Base-by-base conservation (phyloP, 2,329 filamentous ascomycete genomes). In the Colletotrichum costaricense region DNA sequence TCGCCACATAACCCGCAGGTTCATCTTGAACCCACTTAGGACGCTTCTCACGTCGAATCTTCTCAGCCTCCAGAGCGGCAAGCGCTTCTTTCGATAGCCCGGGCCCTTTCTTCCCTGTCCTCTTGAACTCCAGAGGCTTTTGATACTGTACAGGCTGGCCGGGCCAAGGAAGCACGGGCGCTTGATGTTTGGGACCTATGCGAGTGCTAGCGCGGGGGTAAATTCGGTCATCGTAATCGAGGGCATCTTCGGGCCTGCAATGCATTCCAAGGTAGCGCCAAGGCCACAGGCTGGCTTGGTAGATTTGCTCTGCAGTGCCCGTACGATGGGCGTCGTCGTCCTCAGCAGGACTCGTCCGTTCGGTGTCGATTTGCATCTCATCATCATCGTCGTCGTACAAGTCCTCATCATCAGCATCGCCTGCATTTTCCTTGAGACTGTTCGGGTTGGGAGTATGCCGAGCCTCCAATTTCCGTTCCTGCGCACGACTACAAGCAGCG, bases 181-280 rank as follows among this genome's bases (percentile, higher is more conserved):
- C 96, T 85, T 99, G 97, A 82, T 98, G 95, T 68, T 95, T 92
- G 11, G 95, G 94, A 8, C 97, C 97, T 49, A 98, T 87, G 49
- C 97, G 93, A 68, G 97, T 98, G 80, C 95, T 97, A 19, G 97
- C 96, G 76, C 97, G 93, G 9, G 97, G 97, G 80, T 98, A 98
- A 76, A 99, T 98, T 76, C 97, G 93, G 82, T 99, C 97, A 79
- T 99, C 97, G 80, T 98, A 97, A 81, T 99, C 97, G 35, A 99
- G 87, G 0, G 95, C 97, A 84, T 99, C 97, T 82, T 98, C 95
- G 1, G 97, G 93, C 76, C 95, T 94, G 83, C 95, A 98, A 83
- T 99, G 97, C 77, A 98, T 95, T 49, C 97, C 97, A 7, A 99
- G 86, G 82, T 99, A 99, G 74, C 97, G 91, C 86, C 97, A 98